Percentiles rank a stretch among this genome's conserved stretches.
Conservation (phyloP, 768 basidiomycete genomes). For the Boletus huronensis region DNA sequence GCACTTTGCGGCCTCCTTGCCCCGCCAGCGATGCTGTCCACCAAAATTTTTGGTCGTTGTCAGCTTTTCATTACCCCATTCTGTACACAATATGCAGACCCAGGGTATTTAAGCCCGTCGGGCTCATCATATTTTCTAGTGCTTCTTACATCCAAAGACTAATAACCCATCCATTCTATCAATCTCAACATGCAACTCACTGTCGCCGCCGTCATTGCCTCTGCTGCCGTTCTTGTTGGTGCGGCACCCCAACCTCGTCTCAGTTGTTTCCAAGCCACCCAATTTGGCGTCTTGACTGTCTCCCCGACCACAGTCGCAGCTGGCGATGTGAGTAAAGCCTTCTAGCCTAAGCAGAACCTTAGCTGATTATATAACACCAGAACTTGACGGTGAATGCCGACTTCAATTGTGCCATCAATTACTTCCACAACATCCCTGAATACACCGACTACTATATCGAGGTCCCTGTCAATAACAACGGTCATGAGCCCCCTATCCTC, state of each 20-base stretch:
- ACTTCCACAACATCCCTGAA: slow-evolving; percentile 16
- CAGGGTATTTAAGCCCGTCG: slow-evolving; percentile 8
- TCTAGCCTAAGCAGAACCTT: background rate
- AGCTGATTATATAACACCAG: slow-evolving; percentile 13
- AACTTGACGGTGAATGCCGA: slow-evolving; percentile 19
- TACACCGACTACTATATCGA: slow-evolving; percentile 34
- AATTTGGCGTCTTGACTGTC: slow-evolving; percentile 17
- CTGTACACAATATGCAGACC: background rate
- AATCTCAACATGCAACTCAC: slow-evolving; percentile 17
- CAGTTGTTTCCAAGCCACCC: slow-evolving; percentile 21
- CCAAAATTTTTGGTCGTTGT: background rate
- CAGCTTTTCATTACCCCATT: background rate
- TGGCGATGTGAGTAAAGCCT: slow-evolving; percentile 20
- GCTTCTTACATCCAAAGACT: background rate
- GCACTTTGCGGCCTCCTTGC: slow-evolving; percentile 2
- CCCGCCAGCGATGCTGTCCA: background rate
- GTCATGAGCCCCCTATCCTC: slow-evolving; percentile 30
- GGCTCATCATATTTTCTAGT: background rate
- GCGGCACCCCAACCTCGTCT: slow-evolving; percentile 21
- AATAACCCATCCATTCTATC: background rate
- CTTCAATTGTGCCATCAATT: slow-evolving; percentile 27
- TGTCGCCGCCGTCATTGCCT: slow-evolving; percentile 10
- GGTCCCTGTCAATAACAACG: slow-evolving; percentile 31
- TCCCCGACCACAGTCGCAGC: slow-evolving; percentile 21
- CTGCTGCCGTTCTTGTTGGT: slow-evolving; percentile 11